Base-by-base conservation (phyloP, 2,329 filamentous ascomycete species). In the Chaetomium olivaceum region DNA sequence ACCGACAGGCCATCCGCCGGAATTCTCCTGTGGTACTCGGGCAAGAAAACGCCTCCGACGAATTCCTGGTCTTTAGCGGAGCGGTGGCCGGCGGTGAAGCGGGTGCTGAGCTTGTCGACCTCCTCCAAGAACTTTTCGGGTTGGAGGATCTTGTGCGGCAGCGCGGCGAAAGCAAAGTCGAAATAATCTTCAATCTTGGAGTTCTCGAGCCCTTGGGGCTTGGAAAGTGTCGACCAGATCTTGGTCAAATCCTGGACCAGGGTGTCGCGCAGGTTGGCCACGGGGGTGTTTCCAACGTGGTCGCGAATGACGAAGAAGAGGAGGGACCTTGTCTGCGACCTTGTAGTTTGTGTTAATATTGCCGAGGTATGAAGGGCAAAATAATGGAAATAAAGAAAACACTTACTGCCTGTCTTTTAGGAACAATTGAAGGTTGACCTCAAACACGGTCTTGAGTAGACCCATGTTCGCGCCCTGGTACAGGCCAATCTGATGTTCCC, bases 401-500 rank as follows among this genome's bases (percentile, higher is more conserved):
- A 57, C 88, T 74, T 85, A 94, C 91, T 92, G 92, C 78, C 89
- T 93, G 77, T 97, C 93, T 81, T 97, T 97, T 72, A 98, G 83
- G 79, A 99, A 99, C 31, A 99, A 83, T 79, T 98, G 94, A 76
- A 99, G 78, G 76, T 99, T 99, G 78, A 99, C 95, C 81, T 99
- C 95, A 73, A 99, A 99, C 4, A 99, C 95, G 0, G 96, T 99
- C 85, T 99, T 99, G 74, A 99, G 83, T 73, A 99, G 80, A 9
- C 95, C 95, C 95, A 99, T 99, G 78, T 99, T 99, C 73, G 95
- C 95, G 64, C 95, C 95, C 80, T 99, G 94, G 77, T 99, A 99
- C 77, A 99, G 79, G 57, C 95, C 95, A 68, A 99, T 95, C 79
- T 99, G 95, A 78, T 97, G 94, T 80, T 99, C 95, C 95, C 95